phyloP scores from a whole-genome alignment of 2,329 filamentous ascomycete genomes.

The Colletotrichum falcatum region DNA sequence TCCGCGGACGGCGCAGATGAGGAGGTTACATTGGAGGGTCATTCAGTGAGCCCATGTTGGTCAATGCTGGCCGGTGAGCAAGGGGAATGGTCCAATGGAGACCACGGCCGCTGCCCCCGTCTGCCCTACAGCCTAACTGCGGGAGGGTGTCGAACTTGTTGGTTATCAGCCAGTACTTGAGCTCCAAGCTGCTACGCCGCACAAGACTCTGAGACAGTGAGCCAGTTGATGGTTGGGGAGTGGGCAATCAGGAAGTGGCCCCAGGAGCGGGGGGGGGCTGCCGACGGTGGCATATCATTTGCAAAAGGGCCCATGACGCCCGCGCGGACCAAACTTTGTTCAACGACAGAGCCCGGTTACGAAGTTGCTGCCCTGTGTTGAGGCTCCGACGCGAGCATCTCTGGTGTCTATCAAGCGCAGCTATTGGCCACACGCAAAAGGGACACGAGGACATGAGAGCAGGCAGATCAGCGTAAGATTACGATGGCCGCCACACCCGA shows the following conservation, averaged over 20 bases:
- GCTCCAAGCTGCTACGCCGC: slow-evolving; percentile 31
- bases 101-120: slow-evolving; percentile 1
- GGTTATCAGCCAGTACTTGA: slow-evolving; percentile 28
- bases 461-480: slow-evolving; percentile 3
- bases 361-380: slow-evolving; percentile 1
- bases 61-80: slow-evolving; percentile 27
- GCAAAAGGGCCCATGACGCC: slow-evolving; percentile 6
- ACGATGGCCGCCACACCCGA: slow-evolving; percentile 10
- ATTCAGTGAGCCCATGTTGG: slow-evolving; percentile 32
- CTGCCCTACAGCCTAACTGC: slow-evolving; percentile 34
- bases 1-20: slow-evolving; percentile 27
- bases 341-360: not conserved
- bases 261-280: slow-evolving; percentile 23
- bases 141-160: slow-evolving; percentile 4
- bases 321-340: not conserved
- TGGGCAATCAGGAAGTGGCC: not conserved
- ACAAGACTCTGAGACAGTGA: not conserved
- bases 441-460: not conserved
- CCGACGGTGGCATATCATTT: slow-evolving; percentile 20
- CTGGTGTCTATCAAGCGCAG: not conserved
- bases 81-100: slow-evolving; percentile 22
- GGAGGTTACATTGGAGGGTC: slow-evolving; percentile 32
- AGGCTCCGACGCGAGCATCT: not conserved
- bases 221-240: slow-evolving; percentile 12
- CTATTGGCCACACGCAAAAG: not conserved